Evolutionary conservation across 495 filamentous ascomycete species (phyloP).

Genomic region (Hypomontagnella monticulosa): DNA sequence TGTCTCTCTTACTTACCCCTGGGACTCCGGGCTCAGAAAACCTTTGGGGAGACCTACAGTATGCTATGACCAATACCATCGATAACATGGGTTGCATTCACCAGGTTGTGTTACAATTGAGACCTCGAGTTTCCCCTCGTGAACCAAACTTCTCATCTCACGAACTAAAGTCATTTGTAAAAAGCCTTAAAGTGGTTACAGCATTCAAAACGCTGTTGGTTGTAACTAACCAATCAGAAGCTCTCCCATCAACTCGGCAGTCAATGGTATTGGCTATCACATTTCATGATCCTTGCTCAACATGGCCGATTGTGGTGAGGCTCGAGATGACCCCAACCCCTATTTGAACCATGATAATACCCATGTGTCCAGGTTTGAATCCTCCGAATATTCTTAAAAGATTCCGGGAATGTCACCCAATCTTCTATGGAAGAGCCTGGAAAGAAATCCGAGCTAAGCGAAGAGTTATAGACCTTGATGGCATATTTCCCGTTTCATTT

Average conservation of each 20-base stretch:
- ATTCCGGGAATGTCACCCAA: not conserved
- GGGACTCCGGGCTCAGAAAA: too few relatives aligned
- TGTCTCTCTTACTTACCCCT: not conserved
- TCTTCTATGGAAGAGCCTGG: not conserved
- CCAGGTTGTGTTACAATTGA: not conserved
- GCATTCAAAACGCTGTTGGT: constrained; percentile 16
- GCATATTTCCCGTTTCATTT: not conserved
- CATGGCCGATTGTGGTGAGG: not conserved
- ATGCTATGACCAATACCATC: constrained; percentile 3
- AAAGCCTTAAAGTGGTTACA: constrained; percentile 1
- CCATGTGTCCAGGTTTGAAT: not conserved
- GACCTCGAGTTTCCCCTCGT: not conserved
- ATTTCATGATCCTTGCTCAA: constrained; percentile 5
- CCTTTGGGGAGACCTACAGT: not conserved
- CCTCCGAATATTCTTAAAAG: not conserved
- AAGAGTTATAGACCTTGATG: not conserved
- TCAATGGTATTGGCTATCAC: constrained; percentile 3
- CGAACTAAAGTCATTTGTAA: not conserved
- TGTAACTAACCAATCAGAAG: constrained; percentile 23
- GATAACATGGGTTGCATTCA: not conserved
- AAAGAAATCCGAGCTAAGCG: not conserved
- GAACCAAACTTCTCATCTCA: not conserved
- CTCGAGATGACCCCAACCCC: not conserved
- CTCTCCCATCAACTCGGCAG: constrained; percentile 8
- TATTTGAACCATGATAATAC: not conserved